Evolutionary conservation across 495 filamentous ascomycete genomes (phyloP), one percentile per base, ranked within the genome.

Genomic region (Penicillium goetzii): DNA sequence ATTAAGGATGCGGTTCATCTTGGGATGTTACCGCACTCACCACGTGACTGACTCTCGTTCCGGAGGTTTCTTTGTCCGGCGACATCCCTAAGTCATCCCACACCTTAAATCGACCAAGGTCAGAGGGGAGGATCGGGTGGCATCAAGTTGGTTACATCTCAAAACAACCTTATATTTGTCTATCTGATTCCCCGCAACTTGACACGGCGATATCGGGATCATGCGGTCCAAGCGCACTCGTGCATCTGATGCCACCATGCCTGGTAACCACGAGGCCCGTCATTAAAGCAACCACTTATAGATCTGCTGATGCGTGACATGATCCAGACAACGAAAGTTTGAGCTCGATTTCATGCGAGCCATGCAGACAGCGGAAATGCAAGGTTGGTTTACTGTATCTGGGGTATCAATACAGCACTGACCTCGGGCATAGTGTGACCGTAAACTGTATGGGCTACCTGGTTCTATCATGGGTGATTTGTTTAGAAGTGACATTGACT

Each of bases 331-430:
- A 49, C 26, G 60, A 63, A 21, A 47, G 49, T 7, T 15, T 66
- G 50, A 71, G 64, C 52, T 51, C 64, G 0, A 74, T 74, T 7
- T 72, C 72, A 7, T 74, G 72, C 51, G 72, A 74, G 26, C 10
- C 52, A 38, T 74, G 72, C 34, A 66, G 72, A 53, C 70, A 73
- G 36, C 62, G 65, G 11, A 74, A 74, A 60, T 74, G 72, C 65
- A 74, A 73, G 50, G 72, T 74, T 54, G 28, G 66, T 66, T 34
- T 28, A 14, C 33, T 23, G 25, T 8, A 33, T 33, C 26, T 23
- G 6, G 21, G 32, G 19, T 40, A 4, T 14, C 33, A 21, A 19
- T 17, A 15, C 50, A 17, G 10, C 12, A 49, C 62, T 66, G n/a
- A 68, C 30, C 9, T 57, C 17, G 14, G 28, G 15, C 14, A 36